Conservation (phyloP, 148 eudicot genomes). For the Gaultheria prostrata region DNA sequence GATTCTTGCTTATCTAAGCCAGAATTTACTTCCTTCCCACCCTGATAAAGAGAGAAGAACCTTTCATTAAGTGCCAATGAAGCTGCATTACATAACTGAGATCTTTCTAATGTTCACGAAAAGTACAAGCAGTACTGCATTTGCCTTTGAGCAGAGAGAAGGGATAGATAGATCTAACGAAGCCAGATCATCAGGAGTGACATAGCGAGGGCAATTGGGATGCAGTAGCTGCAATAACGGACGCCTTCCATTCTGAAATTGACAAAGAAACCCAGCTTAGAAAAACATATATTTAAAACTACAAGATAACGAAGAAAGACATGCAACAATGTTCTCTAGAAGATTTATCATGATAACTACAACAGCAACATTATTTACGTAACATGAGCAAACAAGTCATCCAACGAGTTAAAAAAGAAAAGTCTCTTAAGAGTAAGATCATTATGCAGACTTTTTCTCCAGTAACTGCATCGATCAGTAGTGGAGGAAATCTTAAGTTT, state of each 20-base stretch:
- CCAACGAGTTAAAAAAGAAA: neutral
- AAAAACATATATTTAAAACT: neutral
- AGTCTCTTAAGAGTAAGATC: neutral
- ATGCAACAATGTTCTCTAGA: neutral
- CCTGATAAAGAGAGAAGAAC: constrained; percentile 23
- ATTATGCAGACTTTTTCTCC: neutral
- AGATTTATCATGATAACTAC: neutral
- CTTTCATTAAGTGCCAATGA: constrained; percentile 6
- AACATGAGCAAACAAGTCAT: neutral
- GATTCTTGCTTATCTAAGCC: constrained; percentile 28
- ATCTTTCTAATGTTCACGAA: neutral
- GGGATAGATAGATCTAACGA: constrained; percentile 61
- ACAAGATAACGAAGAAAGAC: neutral
- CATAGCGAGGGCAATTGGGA: constrained; percentile 73
- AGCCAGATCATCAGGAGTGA: constrained; percentile 78
- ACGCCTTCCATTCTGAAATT: constrained; percentile 69
- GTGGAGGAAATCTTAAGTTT: neutral
- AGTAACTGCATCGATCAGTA: neutral
- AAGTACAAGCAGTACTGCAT: constrained; percentile 4
- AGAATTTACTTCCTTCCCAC: constrained; percentile 29
- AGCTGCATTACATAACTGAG: constrained; percentile 3
- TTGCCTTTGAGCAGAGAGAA: constrained; percentile 63
- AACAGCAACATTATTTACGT: neutral
- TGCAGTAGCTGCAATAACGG: constrained; percentile 81
- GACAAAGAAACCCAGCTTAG: neutral